Evolutionary conservation across 768 basidiomycete species (phyloP).

Genomic region (Auriscalpium orientale): DNA sequence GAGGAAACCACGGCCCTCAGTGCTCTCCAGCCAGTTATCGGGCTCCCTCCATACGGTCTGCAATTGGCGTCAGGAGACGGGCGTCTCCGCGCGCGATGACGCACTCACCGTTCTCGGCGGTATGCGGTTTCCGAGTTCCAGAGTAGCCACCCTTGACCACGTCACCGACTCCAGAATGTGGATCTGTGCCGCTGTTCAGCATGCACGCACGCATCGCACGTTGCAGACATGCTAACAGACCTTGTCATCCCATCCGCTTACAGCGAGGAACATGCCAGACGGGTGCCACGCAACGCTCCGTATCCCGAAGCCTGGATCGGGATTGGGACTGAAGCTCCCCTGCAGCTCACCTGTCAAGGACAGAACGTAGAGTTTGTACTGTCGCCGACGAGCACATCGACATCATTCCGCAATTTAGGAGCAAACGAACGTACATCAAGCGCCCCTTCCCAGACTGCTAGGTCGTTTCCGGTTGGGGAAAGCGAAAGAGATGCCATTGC

Average conservation of each 20-base stretch:
- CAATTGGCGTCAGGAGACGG: slow-evolving; percentile 2
- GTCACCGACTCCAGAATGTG: slow-evolving; percentile 68
- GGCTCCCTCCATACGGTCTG: slow-evolving; percentile 88
- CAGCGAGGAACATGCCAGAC: slow-evolving; percentile 69
- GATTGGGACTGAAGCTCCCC: slow-evolving; percentile 60
- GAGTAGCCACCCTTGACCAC: slow-evolving; percentile 59
- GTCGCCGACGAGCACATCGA: not conserved
- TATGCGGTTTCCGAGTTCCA: slow-evolving; percentile 56
- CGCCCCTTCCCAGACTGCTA: slow-evolving; percentile 80
- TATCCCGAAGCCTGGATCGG: slow-evolving; percentile 81
- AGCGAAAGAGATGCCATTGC: slow-evolving; percentile 64
- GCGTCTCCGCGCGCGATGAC: not conserved
- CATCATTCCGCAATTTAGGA: not conserved
- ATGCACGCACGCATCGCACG: not conserved
- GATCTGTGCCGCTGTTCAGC: slow-evolving; percentile 36
- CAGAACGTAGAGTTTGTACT: slow-evolving; percentile 75
- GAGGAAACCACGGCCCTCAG: slow-evolving; percentile 79
- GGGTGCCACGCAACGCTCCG: slow-evolving; percentile 82
- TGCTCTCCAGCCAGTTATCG: slow-evolving; percentile 72
- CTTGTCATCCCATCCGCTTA: slow-evolving; percentile 88
- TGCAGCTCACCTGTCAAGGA: slow-evolving; percentile 58
- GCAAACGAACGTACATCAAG: slow-evolving; percentile 50
- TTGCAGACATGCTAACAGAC: slow-evolving; percentile 27
- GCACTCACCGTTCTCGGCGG: slow-evolving; percentile 47
- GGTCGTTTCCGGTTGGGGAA: slow-evolving; percentile 67